Evolutionary conservation across 768 basidiomycete species (phyloP).

Genomic region (Hysterangium stoloniferum): DNA sequence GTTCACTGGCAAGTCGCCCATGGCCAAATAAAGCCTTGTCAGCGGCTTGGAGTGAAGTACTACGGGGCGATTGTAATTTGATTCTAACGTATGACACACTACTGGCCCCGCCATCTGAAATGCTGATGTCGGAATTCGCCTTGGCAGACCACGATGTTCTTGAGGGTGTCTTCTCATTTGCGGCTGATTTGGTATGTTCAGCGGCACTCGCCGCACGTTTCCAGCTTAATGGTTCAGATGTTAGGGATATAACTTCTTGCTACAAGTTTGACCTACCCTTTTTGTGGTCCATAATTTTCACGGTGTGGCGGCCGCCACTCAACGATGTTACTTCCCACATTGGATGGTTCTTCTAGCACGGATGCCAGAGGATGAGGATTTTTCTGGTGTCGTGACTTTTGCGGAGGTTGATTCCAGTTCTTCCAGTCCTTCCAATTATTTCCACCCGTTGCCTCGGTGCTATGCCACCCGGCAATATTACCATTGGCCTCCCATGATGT

Average conservation of each 20-base stretch:
- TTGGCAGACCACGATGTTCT: conserved; percentile 52
- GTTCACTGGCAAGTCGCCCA: conserved; percentile 45
- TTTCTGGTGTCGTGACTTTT: neutral
- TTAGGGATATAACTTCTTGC: too few relatives aligned
- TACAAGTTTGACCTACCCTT: too few relatives aligned
- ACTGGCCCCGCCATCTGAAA: conserved; percentile 1
- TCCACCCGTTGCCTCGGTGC: too few relatives aligned
- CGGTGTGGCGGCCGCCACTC: too few relatives aligned
- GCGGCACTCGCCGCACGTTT: conserved; percentile 5
- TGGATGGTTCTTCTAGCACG: conserved; percentile 1
- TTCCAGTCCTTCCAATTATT: conserved; percentile 6
- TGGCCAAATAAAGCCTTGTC: conserved; percentile 52
- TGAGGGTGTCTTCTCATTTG: conserved; percentile 35
- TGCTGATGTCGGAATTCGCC: conserved; percentile 26
- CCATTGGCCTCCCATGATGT: too few relatives aligned
- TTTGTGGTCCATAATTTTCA: too few relatives aligned
- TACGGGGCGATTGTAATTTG: conserved; percentile 51
- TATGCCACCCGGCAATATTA: too few relatives aligned
- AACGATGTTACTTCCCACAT: too few relatives aligned
- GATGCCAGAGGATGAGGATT: conserved; percentile 2
- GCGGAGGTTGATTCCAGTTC: neutral
- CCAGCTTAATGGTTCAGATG: too few relatives aligned
- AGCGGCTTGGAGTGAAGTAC: conserved; percentile 44
- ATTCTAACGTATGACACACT: conserved; percentile 22
- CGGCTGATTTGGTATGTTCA: conserved; percentile 7